Base-by-base conservation (phyloP, 257 asterid genomes). In the Gentiana straminea region DNA sequence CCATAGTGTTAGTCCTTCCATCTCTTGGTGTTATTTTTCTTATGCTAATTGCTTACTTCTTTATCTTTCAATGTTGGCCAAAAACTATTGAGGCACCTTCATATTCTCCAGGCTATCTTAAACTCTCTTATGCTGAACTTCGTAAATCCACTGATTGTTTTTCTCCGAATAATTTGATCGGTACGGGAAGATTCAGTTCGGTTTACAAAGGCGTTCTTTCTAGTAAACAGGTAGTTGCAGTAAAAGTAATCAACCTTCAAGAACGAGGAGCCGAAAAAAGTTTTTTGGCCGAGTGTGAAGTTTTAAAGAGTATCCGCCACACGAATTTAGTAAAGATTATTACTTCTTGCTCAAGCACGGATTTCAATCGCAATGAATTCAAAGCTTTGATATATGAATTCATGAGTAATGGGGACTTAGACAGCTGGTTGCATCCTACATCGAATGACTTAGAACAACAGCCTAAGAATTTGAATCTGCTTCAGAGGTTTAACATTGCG, bases 261-360 rank as follows among this genome's bases (percentile, higher is more conserved):
- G 48, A 57, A 13, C 39, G n/a, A 32, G 76, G 76, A 62, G 69
- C 76, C 11, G 35, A 35, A 11, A 66, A 55, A 60, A 62, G 69
- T 51, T 71, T 71, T 32, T 5, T 71, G 24, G 65, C 69, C 0
- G 73, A 71, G 35, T 71, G 73, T 13, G 69, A 71, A 51, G 66
- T 69, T 9, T 49, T 71, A 13, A 66, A 63, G 54, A 63, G 52
- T 36, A 62, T 57, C 43, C 68, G 71, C 54, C 76, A 71, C 32
- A 58, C 66, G 12, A 71, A 71, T 60, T 49, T 71, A 33, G 73
- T 66, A 6, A 71, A 71, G 38, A 33, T 71, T 46, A 13, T 71
- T 32, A 66, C 76, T 10, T 63, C 69, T 24, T 71, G 76, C 61
- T 71, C 73, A 1, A 61, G 76, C 8, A 15, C 60, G 33, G 76